Conservation (phyloP, 1,139 yeast species). For the Yamadazyma membranifaciens region DNA sequence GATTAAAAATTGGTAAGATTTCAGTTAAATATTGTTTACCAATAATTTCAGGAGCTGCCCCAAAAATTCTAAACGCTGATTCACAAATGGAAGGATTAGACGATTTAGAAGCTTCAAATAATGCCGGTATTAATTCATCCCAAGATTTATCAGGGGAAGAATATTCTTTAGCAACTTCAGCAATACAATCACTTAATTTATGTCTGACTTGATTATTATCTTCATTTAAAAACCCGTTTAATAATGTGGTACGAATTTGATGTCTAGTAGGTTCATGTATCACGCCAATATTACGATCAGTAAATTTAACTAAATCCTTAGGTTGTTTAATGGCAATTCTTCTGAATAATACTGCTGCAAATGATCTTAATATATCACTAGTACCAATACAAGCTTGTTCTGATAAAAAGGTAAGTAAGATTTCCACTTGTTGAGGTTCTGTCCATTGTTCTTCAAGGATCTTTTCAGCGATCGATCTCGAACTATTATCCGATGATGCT, state of each 20-base stretch:
- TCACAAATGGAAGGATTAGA: slow-evolving; percentile 77
- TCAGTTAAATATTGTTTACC: slow-evolving; percentile 56
- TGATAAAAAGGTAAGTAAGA: slow-evolving; percentile 75
- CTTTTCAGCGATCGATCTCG: slow-evolving; percentile 77
- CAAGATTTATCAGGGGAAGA: slow-evolving; percentile 54
- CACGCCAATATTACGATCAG: slow-evolving; percentile 76
- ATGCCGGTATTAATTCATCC: slow-evolving; percentile 75
- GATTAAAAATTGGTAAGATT: slow-evolving; percentile 66
- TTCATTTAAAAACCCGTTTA: slow-evolving; percentile 69
- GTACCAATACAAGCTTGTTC: slow-evolving; percentile 70
- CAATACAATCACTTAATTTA: slow-evolving; percentile 89
- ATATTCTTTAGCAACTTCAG: slow-evolving; percentile 81
- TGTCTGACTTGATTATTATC: slow-evolving; percentile 76
- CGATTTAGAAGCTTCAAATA: slow-evolving; percentile 65
- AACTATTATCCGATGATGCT: slow-evolving; percentile 71
- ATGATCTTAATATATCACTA: slow-evolving; percentile 55
- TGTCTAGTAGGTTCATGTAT: slow-evolving; percentile 56
- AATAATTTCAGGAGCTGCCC: slow-evolving; percentile 79
- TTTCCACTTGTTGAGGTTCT: slow-evolving; percentile 57
- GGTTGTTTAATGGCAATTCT: slow-evolving; percentile 82
- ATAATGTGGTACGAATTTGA: slow-evolving; percentile 64
- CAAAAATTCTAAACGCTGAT: slow-evolving; percentile 84
- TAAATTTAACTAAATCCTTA: slow-evolving; percentile 55
- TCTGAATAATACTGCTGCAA: slow-evolving; percentile 85
- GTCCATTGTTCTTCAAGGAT: slow-evolving; percentile 77